These are phyloP conservation scores for Fusarium bactridioides DNA, from an alignment of 2,329 filamentous ascomycete species.

Conservation along the genomic window DNA sequence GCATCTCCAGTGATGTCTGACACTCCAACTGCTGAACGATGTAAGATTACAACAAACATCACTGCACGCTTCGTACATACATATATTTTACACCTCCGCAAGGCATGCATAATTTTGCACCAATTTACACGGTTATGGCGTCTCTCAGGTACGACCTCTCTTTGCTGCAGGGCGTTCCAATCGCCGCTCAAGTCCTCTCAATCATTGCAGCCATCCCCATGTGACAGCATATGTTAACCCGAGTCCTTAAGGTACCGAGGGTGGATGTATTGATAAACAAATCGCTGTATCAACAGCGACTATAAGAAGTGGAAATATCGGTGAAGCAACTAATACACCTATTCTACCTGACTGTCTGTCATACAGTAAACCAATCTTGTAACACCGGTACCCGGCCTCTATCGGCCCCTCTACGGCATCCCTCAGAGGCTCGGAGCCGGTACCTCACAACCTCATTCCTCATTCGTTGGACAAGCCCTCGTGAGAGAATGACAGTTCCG, in stretches of 20 bases:
- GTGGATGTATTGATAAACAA: background rate
- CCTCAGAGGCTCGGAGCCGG: conserved; percentile 14
- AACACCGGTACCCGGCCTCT: conserved; percentile 7
- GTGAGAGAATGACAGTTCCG: conserved; percentile 2
- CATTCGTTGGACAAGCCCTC: background rate
- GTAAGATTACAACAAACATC: background rate
- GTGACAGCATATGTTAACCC: background rate
- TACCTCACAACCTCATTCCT: background rate
- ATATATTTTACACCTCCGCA: background rate
- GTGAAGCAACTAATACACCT: background rate
- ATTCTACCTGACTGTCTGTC: background rate
- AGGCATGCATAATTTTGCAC: accelerated
- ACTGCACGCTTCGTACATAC: background rate
- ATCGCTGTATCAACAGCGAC: background rate
- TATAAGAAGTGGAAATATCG: background rate
- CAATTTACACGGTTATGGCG: accelerated
- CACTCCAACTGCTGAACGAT: background rate
- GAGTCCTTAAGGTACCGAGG: background rate
- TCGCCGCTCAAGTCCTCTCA: background rate
- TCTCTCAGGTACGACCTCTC: background rate
- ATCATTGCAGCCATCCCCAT: background rate
- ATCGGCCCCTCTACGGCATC: conserved; percentile 22
- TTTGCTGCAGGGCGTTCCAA: background rate
- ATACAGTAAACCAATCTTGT: background rate
- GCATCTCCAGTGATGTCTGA: background rate